Percentiles rank a stretch among this genome's conserved stretches.
These are phyloP conservation scores for Xylariaceae sp. DNA, from an alignment of 2,329 filamentous ascomycete species.

Conservation along the genomic window DNA sequence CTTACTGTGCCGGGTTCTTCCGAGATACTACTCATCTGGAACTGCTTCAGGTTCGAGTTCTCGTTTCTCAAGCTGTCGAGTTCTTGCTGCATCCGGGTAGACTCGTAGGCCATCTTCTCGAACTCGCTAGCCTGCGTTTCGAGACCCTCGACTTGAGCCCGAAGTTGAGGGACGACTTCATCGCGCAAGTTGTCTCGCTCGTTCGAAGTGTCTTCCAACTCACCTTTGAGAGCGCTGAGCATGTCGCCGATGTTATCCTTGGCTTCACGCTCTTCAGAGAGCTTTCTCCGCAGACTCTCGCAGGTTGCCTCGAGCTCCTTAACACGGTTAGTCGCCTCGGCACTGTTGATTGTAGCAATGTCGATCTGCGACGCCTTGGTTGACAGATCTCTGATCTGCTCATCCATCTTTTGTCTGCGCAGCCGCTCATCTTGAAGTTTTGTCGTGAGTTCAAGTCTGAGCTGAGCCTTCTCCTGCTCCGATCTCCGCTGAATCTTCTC, in stretches of 20 bases:
- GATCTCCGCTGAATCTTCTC: conserved; percentile 76
- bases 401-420: conserved; percentile 69
- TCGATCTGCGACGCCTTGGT: conserved; percentile 65
- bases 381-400: conserved; percentile 77
- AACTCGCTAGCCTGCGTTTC: conserved; percentile 69
- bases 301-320: conserved; percentile 74
- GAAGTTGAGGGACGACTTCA: conserved; percentile 75
- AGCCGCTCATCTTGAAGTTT: conserved; percentile 84
- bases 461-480: conserved; percentile 85
- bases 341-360: conserved; percentile 48
- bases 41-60: conserved; percentile 51
- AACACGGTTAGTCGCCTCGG: conserved; percentile 56
- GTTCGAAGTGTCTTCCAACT: conserved; percentile 71
- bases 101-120: conserved; percentile 71
- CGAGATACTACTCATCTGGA: conserved; percentile 35
- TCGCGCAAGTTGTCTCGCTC: conserved; percentile 90
- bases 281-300: conserved; percentile 74
- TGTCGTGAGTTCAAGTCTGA: conserved; percentile 77
- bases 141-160: conserved; percentile 69
- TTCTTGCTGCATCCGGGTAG: conserved; percentile 82
- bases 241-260: conserved; percentile 95
- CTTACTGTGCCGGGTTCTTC: conserved; percentile 30
- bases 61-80: conserved; percentile 64
- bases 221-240: conserved; percentile 72
- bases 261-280: conserved; percentile 77